Conservation (phyloP, 306 rosid genomes). For the Trifolium dubium region DNA sequence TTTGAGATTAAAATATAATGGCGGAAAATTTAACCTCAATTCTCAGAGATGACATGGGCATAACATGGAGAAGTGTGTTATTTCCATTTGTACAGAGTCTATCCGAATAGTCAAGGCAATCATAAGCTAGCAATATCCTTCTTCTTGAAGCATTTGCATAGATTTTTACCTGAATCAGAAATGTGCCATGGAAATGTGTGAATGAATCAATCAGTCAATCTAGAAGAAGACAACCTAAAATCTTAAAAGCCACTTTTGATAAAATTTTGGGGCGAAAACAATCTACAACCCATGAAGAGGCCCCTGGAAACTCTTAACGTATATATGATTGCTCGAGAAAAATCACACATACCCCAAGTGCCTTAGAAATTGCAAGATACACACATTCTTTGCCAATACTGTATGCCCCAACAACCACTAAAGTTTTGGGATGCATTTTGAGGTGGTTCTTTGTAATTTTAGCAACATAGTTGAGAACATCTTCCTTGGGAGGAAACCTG, state of each 20-base stretch:
- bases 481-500: conserved; percentile 63
- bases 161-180: conserved; percentile 50
- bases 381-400: conserved; percentile 71
- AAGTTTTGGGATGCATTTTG: conserved; percentile 52
- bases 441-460: conserved; percentile 56
- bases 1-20: conserved; percentile 28
- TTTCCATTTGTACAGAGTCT: conserved; percentile 54
- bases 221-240: conserved; percentile 3
- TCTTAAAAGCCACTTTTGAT: conserved; percentile 24
- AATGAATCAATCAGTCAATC: conserved; percentile 7
- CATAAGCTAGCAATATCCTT: conserved; percentile 53
- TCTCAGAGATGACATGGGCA: conserved; percentile 60
- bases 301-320: neutral
- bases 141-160: conserved; percentile 61
- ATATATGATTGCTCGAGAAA: conserved; percentile 2
- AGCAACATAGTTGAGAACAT: conserved; percentile 57
- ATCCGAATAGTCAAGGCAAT: conserved; percentile 53
- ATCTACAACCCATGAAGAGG: conserved; percentile 21
- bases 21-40: conserved; percentile 48
- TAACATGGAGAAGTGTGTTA: conserved; percentile 57
- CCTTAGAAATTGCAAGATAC: conserved; percentile 57
- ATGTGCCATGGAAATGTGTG: conserved; percentile 10
- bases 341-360: conserved; percentile 45
- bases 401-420: conserved; percentile 65
- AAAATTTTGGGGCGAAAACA: too few relatives aligned